Base-by-base conservation (phyloP, 1,284 basidiomycete species). In the Boletus holoroseus region DNA sequence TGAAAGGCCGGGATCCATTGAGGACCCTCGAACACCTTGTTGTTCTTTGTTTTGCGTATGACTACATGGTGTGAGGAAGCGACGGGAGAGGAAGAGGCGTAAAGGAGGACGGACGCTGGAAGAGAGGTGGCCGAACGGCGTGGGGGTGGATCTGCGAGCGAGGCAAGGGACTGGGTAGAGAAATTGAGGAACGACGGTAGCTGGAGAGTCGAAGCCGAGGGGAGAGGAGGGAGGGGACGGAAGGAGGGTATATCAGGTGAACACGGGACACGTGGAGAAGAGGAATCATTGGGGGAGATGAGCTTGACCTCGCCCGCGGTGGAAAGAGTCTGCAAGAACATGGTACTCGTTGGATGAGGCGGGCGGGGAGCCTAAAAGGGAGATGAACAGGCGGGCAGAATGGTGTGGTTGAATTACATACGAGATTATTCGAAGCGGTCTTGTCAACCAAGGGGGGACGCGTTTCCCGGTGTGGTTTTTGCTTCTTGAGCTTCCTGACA, bases 181-280 rank as follows among this genome's bases (percentile, higher is more conserved):
- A 70, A 50, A 37, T 68, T 35, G 44, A 71, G 61, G 34, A 75
- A 71, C 41, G 71, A 68, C 30, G 72, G 68, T 9, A 74, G 55
- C 36, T 67, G 64, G 48, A 76, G 58, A 20, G 73, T 62, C 36
- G 73, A 73, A 30, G 67, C 55, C 15, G 61, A 64, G 7, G 68
- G 66, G 20, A 75, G 57, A 2, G 66, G 66, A 22, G 69, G 66
- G 31, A 68, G 62, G 20, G 69, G 68, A 15, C 57, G 57, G 38
- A 68, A 69, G 20, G 52, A 50, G 24, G 53, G 45, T 18, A 43
- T 40, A 27, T 56, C 47, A n/a, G 59, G 62, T 3, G 67, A 30
- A 41, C 37, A 47, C 32, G 39, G 31, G 15, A 34, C 44, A 44
- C 41, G 44, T 24, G 44, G 40, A 35, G 47, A 44, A 31, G 59